Base-by-base conservation (phyloP, 108 stramenopile species). In the Mayamaea pseudoterrestris region DNA sequence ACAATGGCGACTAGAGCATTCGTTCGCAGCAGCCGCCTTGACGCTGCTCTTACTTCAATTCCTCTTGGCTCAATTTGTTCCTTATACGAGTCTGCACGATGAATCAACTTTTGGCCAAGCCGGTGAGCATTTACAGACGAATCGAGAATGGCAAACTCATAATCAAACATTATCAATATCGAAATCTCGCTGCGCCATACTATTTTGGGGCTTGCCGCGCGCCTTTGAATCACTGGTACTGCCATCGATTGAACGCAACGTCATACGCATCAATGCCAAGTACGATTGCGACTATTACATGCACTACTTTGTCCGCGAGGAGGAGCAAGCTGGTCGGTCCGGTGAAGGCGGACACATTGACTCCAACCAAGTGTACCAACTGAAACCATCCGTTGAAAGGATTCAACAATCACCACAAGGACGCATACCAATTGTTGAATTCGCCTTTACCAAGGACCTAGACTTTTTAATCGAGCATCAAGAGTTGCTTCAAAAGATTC, bases 211-310 rank as follows among this genome's bases (percentile, higher is more conserved):
- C 21, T 31, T 72, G 0, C 68, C 76, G 1, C 50, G 76, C 47
- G 58, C 72, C 17, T 78, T 62, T 48, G 32, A 43, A 17, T 18
- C 39, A 11, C 46, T 78, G 40, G 76, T 78, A n/a, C 51, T 78
- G 34, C 76, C 76, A 0, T 66, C 65, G 25, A 57, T 78, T 21
- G 44, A 47, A 17, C 35, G 48, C 46, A 70, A 73, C 41, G 18
- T 78, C n/a, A 44, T 78, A 21, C 39, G 41, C 8, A 65, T 66
- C 51, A 78, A 78, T 51, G 64, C 65, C 3, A 30, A 50, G 9
- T 68, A 68, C 52, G 41, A 70, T 35, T 78, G 76, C 41, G 71
- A 78, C 52, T 60, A 64, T 35, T 78, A 55, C 35, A 65, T 73
- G 1, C 68, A 73, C 32, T 55, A 48, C 17, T 60, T 64, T 50